A percentile compares a stretch with the other conserved stretches of the same genome.
phyloP scores from a whole-genome alignment of 257 asterid genomes.

The Ilex asprella region DNA sequence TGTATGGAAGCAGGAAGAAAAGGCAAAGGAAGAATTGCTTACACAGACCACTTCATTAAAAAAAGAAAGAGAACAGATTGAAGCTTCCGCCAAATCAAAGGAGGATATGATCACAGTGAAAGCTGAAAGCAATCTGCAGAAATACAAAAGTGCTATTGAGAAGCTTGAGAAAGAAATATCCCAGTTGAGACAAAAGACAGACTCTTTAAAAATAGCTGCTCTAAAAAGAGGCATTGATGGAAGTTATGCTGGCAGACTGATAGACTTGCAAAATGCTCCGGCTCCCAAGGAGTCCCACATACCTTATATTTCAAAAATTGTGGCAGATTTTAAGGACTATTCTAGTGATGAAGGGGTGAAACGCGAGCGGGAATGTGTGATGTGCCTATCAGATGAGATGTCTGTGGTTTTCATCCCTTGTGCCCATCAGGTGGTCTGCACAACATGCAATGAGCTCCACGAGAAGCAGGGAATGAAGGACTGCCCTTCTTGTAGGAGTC shows the following conservation, averaged over 20 bases:
- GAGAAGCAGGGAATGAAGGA: conserved; percentile 97
- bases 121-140: conserved; percentile 67
- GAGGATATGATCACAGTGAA: conserved; percentile 52
- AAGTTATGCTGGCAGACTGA: conserved; percentile 56
- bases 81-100: conserved; percentile 60
- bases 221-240: conserved; percentile 71
- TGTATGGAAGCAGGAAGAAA: conserved; percentile 51
- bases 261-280: conserved; percentile 24
- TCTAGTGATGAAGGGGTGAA: conserved; percentile 48
- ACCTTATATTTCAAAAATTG: conserved; percentile 36
- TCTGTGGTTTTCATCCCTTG: conserved; percentile 90
- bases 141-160: conserved; percentile 61
- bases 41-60: conserved; percentile 41
- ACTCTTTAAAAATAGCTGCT: conserved; percentile 81
- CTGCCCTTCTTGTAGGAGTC: conserved; percentile 93
- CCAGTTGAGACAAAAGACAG: conserved; percentile 61
- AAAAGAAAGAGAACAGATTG: conserved; percentile 69
- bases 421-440: conserved; percentile 92
- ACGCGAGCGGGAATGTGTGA: conserved; percentile 93
- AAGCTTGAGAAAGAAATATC: conserved; percentile 71
- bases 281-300: conserved; percentile 27
- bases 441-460: conserved; percentile 80
- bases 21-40: conserved; percentile 48
- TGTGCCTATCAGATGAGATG: conserved; percentile 98
- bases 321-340: conserved; percentile 22